Base-by-base conservation (phyloP, 2,329 filamentous ascomycete genomes). In the Daldinia sp. region DNA sequence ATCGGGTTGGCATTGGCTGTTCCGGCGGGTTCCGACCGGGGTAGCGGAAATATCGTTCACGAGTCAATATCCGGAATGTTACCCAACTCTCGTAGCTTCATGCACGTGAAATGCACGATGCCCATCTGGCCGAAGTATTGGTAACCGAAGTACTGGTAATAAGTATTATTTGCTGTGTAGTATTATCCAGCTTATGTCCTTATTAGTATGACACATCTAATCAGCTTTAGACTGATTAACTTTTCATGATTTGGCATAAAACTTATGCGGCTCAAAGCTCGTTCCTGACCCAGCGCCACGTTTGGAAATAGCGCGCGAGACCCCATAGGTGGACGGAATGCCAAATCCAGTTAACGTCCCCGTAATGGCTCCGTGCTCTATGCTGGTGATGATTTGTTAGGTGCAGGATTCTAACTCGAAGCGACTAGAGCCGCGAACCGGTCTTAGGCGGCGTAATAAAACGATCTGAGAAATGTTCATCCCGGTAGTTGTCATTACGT, bases 231-330 rank as follows among this genome's bases (percentile, higher is more conserved):
- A 5, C 35, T 26, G n/a, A 44, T 39, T 30, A 60, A 35, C 39
- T 20, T 58, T 63, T 51, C 5, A 39, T 10, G 60, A n/a, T 57
- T 30, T 53, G 39, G 48, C 63, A 62, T 65, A 56, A 60, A 60
- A 30, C 51, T 65, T 56, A 69, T 69, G 66, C 63, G 63, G 63
- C 66, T 69, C 28, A 69, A 65, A 58, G 39, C 48, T 58, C 26
- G 66, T 71, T 63, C 67, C 63, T 69, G 67, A 56, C 30, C 53
- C 53, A 67, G 30, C 51, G 56, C 65, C 58, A 59, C 37, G n/a
- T 55, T 63, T 63, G 35, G 37, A 50, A 13, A 58, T 56, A 50
- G 42, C 10, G 37, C 33, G 15, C 37, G 59, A 55, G 46, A 20
- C 46, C 33, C 37, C 10, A 28, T 41, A 33, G 44, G 39, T 53